Evolutionary conservation across 2,329 filamentous ascomycete genomes (phyloP), one percentile per base, ranked within the genome.

Genomic region (Malbranchea cinnamomea): DNA sequence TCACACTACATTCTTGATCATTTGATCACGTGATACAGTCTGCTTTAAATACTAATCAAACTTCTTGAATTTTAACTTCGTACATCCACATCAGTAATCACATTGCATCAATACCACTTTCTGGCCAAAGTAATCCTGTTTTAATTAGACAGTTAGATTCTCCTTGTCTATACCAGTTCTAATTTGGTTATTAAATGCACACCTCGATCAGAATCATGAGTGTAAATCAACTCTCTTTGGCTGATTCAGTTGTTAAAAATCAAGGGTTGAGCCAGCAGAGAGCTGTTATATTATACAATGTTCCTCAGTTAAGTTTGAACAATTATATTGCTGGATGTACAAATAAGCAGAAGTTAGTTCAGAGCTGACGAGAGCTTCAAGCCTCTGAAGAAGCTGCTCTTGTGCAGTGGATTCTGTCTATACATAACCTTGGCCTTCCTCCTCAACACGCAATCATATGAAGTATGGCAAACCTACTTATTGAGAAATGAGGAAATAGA

Each of bases 401-500:
- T 8, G 15, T 28, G 7, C 26, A 28, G 12, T 28, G 26, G 15
- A 28, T 28, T 8, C 8, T 28, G 13, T 14, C 8, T 7, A 15
- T 28, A 16, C 7, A 28, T 28, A 28, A 15, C 7, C 26, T 11
- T 7, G 26, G 15, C 13, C 26, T 8, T 8, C 15, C 26, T 28
- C 15, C 26, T 12, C 26, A 12, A 8, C 7, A 8, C 15, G 9
- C 26, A 18, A 15, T 6, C 13, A 12, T 28, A 28, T 16, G 26
- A 28, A 13, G 13, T 8, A 28, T 28, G 26, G 15, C 26, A 14
- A 28, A 28, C 13, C 8, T 15, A 8, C 9, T 28, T 15, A 11
- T 28, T 28, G 26, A 26, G 23, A 26, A 26, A 26, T 12, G 23
- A 26, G 23, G 23, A 26, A 12, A 26, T 26, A 13, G 8, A 7